Evolutionary conservation across 2,329 filamentous ascomycete genomes (phyloP), one percentile per base, ranked within the genome.

Genomic region (Fusarium beomiforme): DNA sequence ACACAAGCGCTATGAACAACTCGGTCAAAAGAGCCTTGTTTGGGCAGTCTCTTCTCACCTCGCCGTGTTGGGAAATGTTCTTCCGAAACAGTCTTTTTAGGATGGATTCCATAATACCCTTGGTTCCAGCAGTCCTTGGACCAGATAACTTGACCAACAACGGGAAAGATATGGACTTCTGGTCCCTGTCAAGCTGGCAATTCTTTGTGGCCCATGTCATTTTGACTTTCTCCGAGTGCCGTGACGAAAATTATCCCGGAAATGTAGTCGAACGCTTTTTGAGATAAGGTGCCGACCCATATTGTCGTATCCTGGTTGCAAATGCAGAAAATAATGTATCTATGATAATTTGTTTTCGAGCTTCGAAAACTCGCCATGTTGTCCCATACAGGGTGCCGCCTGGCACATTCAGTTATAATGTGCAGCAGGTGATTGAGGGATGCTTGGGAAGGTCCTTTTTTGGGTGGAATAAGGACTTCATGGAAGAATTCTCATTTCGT

Each of bases 191-290:
- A 19, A 5, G 21, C 21, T 56, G 53, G 13, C 53, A 56, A 3
- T 36, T 26, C 12, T 56, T 17, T 13, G 2, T 56, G 3, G 5
- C 0, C 10, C 4, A 19, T 29, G 1, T 8, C 3, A 17, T 37
- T 31, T 8, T 17, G 13, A n/a, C 3, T 12, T 1, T 2, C 0
- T 4, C 1, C 14, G 9, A 14, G 1, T 3, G 11, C 6, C 2
- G 10, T 14, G 5, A 4, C 29, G 0, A 4, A 26, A 0, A 3
- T 7, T 6, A 36, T 6, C 24, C 1, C 5, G 37, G n/a, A 12
- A 16, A 26, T 1, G 1, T 55, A 3, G n/a, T 55, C 3, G 37
- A 43, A 10, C 26, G n/a, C 3, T 55, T 55, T 55, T 3, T 55
- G 13, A 33, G 23, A 8, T 13, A 24, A 26, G 29, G 21, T 1